These are phyloP conservation scores for Gastrolobium villosum DNA, from an alignment of 306 rosid species.

Conservation along the genomic window DNA sequence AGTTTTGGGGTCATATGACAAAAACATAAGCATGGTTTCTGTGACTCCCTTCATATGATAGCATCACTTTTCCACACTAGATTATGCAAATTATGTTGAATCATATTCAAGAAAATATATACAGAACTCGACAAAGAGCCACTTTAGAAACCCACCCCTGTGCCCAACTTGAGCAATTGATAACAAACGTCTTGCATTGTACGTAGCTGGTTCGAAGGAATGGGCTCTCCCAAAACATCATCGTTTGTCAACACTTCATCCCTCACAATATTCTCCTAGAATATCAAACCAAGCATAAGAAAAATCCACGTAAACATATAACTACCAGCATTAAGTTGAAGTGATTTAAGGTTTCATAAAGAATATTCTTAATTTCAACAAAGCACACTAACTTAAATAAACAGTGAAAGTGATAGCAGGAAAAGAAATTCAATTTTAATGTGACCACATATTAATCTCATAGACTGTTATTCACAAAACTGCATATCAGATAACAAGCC, in stretches of 20 bases:
- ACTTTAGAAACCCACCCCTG: constrained; percentile 65
- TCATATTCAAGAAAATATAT: constrained; percentile 21
- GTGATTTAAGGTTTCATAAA: constrained; percentile 14
- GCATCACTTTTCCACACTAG: neutral
- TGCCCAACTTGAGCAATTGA: constrained; percentile 78
- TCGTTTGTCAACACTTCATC: constrained; percentile 78
- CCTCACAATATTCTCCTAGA: constrained; percentile 67
- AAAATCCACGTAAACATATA: constrained; percentile 24
- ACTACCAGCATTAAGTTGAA: constrained; percentile 32
- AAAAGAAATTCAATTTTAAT: constrained; percentile 33
- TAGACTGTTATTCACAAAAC: constrained; percentile 1
- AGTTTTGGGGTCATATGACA: neutral
- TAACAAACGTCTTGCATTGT: constrained; percentile 78
- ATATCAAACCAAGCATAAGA: constrained; percentile 48
- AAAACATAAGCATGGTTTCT: neutral
- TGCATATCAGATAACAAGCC: constrained; percentile 25
- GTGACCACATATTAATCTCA: constrained; percentile 27
- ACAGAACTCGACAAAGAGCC: constrained; percentile 34
- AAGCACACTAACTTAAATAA: neutral
- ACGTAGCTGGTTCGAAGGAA: constrained; percentile 84
- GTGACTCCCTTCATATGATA: neutral
- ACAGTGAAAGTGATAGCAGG: constrained; percentile 16
- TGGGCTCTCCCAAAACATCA: constrained; percentile 92
- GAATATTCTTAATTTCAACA: constrained; percentile 17
- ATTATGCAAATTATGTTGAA: neutral